Base-by-base conservation (phyloP, 441 rosid species). In the Capsella rubella region DNA sequence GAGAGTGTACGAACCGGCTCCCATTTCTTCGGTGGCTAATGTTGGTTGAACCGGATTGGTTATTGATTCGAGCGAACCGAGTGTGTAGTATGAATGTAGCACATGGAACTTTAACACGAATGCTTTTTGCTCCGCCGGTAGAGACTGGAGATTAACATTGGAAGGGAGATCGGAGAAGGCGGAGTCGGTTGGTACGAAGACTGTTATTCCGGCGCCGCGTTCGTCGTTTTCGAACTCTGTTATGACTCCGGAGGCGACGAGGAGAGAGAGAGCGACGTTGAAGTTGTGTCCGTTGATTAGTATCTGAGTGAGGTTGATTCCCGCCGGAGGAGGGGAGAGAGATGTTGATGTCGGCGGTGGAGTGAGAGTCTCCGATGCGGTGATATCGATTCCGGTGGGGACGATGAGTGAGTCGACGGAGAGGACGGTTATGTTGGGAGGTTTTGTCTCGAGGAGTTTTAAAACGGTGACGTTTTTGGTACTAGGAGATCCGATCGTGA, bases 41-140 rank as follows among this genome's bases (percentile, higher is more conserved):
- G 99, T 95, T 6, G 99, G 99, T 60, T 92, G 87, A 43, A 90
- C 87, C 40, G 97, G 99, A 54, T 92, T 92, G 61, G 89, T 93
- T 67, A 94, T 89, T 40, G 91, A 90, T 73, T 94, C 95, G 3
- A 94, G 83, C 0, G 94, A 89, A 21, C 99, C 99, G 3, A 94
- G 82, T 0, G 99, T 95, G 77, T 94, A 94, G 60, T 94, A 94
- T 0, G 97, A 90, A 80, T 88, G 97, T 46, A 94, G 71, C 6
- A 92, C 99, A 47, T 94, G 97, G 72, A 89, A 94, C 72, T 81
- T 87, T 28, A 92, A 64, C 2, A 92, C 89, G 9, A 87, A 84
- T 0, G 91, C 87, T 71, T 95, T 95, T 58, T 68, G 80, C 4
- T 87, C 91, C 7, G 97, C 94, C 2, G 97, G 76, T 39, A 92